Percentiles rank a stretch among this genome's conserved stretches.
Conservation (phyloP, 345 rosid genomes). For the Barbarea vulgaris region DNA sequence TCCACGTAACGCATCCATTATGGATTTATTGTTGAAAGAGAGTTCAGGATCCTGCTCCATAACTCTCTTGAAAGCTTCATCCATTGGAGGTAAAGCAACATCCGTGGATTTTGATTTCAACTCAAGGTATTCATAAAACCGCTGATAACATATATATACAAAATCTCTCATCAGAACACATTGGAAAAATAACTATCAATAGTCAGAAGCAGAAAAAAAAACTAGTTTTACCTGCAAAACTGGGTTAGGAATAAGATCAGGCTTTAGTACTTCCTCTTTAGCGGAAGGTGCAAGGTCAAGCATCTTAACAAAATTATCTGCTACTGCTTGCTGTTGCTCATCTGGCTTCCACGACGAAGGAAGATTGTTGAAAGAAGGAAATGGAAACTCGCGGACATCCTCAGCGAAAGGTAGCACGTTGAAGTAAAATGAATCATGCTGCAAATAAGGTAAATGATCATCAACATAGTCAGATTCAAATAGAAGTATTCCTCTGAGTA, state of each 20-base stretch:
- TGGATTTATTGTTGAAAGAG: slow-evolving; percentile 51
- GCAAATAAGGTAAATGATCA: slow-evolving; percentile 35
- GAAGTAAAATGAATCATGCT: slow-evolving; percentile 92
- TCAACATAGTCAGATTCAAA: slow-evolving; percentile 18
- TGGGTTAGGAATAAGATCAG: slow-evolving; percentile 90
- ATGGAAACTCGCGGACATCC: slow-evolving; percentile 91
- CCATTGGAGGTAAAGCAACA: slow-evolving; percentile 79
- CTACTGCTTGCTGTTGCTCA: slow-evolving; percentile 78
- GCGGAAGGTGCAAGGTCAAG: slow-evolving; percentile 80
- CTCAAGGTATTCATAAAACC: slow-evolving; percentile 73
- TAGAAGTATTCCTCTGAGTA: slow-evolving; percentile 6
- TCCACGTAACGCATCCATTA: slow-evolving; percentile 50
- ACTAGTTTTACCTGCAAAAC: slow-evolving; percentile 63
- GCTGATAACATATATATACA: slow-evolving; percentile 46
- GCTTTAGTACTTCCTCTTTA: slow-evolving; percentile 62
- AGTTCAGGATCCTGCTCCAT: slow-evolving; percentile 71
- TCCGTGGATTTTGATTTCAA: slow-evolving; percentile 71
- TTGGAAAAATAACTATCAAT: background rate
- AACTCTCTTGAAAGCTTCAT: slow-evolving; percentile 68
- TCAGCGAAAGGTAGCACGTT: slow-evolving; percentile 86
- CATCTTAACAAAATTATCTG: slow-evolving; percentile 80
- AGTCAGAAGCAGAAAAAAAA: slow-evolving; percentile 14
- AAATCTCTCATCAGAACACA: background rate
- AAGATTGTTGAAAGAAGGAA: slow-evolving; percentile 74
- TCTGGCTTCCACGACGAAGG: slow-evolving; percentile 75